These are phyloP conservation scores for Protomyces inundatus DNA, from an alignment of 1,139 yeast genomes.

Conservation along the genomic window DNA sequence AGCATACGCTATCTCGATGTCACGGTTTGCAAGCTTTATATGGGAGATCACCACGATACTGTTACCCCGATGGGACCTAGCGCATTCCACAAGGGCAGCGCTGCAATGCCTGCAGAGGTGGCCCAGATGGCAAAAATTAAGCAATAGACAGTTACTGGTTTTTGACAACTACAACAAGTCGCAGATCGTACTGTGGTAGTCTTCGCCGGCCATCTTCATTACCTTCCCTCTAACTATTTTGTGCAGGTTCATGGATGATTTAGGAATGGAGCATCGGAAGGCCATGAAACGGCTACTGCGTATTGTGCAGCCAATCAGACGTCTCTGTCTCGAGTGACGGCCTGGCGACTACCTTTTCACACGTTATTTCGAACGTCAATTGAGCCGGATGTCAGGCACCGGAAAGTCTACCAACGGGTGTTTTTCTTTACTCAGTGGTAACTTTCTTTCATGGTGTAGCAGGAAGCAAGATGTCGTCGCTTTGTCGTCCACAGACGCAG, in stretches of 20 bases:
- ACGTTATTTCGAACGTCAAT: conserved; percentile 28
- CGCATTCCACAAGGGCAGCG: too few relatives aligned
- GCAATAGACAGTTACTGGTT: neutral
- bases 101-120: too few relatives aligned
- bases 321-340: neutral
- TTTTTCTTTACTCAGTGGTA: conserved; percentile 30
- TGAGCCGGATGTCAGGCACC: conserved; percentile 24
- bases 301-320: conserved; percentile 12
- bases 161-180: conserved; percentile 21
- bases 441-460: conserved; percentile 32
- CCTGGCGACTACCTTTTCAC: neutral
- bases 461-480: conserved; percentile 32
- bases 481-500: conserved; percentile 33
- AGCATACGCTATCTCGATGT: neutral
- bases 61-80: neutral
- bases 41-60: neutral
- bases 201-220: too few relatives aligned
- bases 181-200: too few relatives aligned
- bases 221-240: conserved; percentile 27
- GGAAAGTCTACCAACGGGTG: conserved; percentile 31
- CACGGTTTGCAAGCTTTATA: neutral
- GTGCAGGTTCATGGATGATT: conserved; percentile 26
- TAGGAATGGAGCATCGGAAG: conserved; percentile 18
- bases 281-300: conserved; percentile 27
- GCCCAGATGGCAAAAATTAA: neutral